A percentile compares a stretch with the other conserved stretches of the same genome.
Evolutionary conservation across 257 asterid genomes (phyloP).

Genomic region (Avicennia marina): DNA sequence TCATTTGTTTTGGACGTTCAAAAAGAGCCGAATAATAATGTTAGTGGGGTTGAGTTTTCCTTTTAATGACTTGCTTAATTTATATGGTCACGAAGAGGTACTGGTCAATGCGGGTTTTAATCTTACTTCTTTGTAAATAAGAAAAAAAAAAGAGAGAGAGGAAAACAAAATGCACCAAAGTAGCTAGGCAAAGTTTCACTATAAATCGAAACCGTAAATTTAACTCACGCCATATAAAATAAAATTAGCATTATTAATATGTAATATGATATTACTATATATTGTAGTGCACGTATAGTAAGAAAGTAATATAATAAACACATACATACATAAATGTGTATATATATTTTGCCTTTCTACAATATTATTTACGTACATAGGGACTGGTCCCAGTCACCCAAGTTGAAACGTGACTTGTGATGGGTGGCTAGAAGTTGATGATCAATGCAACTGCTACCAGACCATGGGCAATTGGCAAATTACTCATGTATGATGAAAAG

Average conservation of each 20-base stretch:
- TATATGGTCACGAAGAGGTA: not conserved
- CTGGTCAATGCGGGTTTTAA: constrained; percentile 11
- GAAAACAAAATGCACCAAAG: constrained; percentile 2
- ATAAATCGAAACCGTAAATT: not conserved
- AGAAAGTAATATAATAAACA: too few species aligned
- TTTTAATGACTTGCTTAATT: constrained; percentile 11
- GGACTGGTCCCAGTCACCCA: constrained; percentile 35
- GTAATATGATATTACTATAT: not conserved
- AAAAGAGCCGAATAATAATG: too few species aligned
- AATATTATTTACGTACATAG: too few species aligned
- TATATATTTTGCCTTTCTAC: too few species aligned
- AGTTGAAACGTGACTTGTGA: constrained; percentile 29
- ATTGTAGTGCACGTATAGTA: too few species aligned
- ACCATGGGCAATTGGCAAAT: constrained; percentile 10
- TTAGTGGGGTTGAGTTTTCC: not conserved
- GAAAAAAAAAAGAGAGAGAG: not conserved
- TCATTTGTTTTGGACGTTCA: too few species aligned
- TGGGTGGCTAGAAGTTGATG: constrained; percentile 17
- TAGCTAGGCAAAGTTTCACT: constrained; percentile 8
- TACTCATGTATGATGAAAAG: not conserved
- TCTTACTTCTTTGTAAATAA: not conserved
- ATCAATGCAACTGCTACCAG: constrained; percentile 38
- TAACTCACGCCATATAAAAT: not conserved
- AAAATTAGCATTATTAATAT: not conserved
- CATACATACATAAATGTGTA: constrained; percentile 9